These are phyloP conservation scores for Lentinula boryana DNA, from an alignment of 768 basidiomycete species.

Conservation along the genomic window DNA sequence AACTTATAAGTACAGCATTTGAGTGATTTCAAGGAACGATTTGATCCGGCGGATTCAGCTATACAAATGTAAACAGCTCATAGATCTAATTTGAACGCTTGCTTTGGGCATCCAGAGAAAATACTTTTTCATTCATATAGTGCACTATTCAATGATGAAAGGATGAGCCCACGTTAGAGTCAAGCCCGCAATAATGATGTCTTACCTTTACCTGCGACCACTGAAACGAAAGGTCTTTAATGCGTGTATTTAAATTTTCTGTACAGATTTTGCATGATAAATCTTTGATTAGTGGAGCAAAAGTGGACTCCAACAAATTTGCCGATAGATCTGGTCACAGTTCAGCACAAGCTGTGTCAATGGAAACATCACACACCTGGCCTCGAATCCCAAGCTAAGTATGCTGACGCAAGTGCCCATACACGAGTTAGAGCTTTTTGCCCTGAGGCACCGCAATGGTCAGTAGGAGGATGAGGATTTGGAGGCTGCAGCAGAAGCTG, in stretches of 20 bases:
- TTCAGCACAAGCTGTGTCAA: slow-evolving; percentile 8
- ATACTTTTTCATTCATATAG: too few species aligned
- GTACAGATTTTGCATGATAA: slow-evolving; percentile 65
- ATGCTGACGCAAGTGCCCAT: slow-evolving; percentile 79
- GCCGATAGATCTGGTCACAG: slow-evolving; percentile 61
- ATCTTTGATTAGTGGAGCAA: slow-evolving; percentile 64
- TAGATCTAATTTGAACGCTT: too few species aligned
- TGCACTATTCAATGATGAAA: not conserved
- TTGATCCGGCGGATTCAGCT: too few species aligned
- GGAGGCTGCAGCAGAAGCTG: slow-evolving; percentile 64
- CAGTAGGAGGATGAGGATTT: slow-evolving; percentile 63
- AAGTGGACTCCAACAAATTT: slow-evolving; percentile 63
- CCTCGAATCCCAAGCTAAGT: slow-evolving; percentile 79
- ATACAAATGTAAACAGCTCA: too few species aligned
- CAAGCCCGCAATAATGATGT: not conserved
- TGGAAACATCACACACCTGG: slow-evolving; percentile 44
- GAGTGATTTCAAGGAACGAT: too few species aligned
- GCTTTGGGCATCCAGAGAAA: too few species aligned
- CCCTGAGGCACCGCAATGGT: slow-evolving; percentile 61
- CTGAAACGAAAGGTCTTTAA: slow-evolving; percentile 62
- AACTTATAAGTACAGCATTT: too few species aligned
- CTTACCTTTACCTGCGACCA: slow-evolving; percentile 79
- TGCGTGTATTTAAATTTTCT: slow-evolving; percentile 52
- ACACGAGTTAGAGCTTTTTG: slow-evolving; percentile 77
- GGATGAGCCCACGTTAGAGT: not conserved